A percentile compares a stretch with the other conserved stretches of the same genome.
These are phyloP conservation scores for Artemisia tridentata DNA, from an alignment of 129 eudicot species.

Conservation along the genomic window DNA sequence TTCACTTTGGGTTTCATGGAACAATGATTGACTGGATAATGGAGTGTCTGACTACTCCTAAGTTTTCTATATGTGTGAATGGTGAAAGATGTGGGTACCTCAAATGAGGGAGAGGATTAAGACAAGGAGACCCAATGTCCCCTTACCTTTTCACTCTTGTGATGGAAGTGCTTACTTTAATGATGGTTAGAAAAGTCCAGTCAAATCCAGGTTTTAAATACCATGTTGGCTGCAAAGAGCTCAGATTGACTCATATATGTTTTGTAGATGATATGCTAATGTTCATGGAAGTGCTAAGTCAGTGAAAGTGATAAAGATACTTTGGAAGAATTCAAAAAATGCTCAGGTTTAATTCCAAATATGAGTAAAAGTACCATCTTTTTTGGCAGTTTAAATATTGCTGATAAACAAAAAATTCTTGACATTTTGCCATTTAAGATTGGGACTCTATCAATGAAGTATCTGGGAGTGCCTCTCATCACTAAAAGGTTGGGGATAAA, in stretches of 20 bases:
- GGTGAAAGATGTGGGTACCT: too few relatives aligned
- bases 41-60: not conserved
- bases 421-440: too few relatives aligned
- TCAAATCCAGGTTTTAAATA: too few relatives aligned
- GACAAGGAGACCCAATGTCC: too few relatives aligned
- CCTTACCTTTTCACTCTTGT: too few relatives aligned
- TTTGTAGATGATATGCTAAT: not conserved
- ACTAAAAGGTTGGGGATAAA: not conserved
- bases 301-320: not conserved
- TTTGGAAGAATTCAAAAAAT: not conserved
- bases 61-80: not conserved
- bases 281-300: not conserved
- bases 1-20: not conserved
- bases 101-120: too few relatives aligned
- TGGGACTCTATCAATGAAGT: too few relatives aligned
- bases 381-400: not conserved
- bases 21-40: not conserved
- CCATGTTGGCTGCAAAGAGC: too few relatives aligned
- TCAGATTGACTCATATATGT: not conserved
- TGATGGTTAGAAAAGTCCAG: too few relatives aligned
- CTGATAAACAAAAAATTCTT: not conserved
- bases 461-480: not conserved
- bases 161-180: too few relatives aligned
- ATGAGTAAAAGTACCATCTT: not conserved
- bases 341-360: not conserved